These are phyloP conservation scores for Kodamaea restingae DNA, from an alignment of 805 yeast species.

Conservation along the genomic window DNA sequence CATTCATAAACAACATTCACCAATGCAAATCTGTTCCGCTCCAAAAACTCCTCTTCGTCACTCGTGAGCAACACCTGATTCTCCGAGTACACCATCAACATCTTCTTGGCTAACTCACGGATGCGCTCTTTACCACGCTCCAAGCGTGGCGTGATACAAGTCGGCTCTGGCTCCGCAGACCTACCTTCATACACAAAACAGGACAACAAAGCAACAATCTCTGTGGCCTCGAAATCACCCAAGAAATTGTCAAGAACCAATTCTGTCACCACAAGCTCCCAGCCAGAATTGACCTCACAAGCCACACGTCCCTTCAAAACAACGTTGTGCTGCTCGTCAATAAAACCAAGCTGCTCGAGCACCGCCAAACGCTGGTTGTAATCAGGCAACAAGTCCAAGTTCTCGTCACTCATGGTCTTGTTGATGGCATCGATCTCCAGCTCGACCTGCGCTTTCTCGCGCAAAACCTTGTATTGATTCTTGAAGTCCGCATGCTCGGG, in stretches of 20 bases:
- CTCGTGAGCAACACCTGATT: constrained; percentile 72
- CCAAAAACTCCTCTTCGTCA: constrained; percentile 83
- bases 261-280: constrained; percentile 88
- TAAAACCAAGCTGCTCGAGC: constrained; percentile 70
- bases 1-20: constrained; percentile 96
- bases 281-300: constrained; percentile 87
- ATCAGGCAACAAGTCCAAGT: constrained; percentile 85
- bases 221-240: constrained; percentile 92
- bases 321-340: constrained; percentile 72
- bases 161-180: constrained; percentile 59
- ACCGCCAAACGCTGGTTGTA: constrained; percentile 86
- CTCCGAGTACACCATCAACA: constrained; percentile 57
- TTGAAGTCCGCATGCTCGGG: constrained; percentile 42
- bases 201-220: constrained; percentile 90
- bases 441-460: constrained; percentile 43
- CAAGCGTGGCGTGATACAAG: constrained; percentile 69
- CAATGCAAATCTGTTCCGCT: constrained; percentile 80
- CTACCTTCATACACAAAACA: constrained; percentile 92
- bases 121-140: constrained; percentile 67
- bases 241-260: constrained; percentile 85
- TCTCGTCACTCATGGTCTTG: constrained; percentile 74
- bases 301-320: constrained; percentile 89
- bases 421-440: constrained; percentile 53
- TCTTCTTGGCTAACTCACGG: constrained; percentile 60
- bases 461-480: constrained; percentile 41